These are phyloP conservation scores for Penicillium verhagenii DNA, from an alignment of 495 filamentous ascomycete species.

Conservation along the genomic window DNA sequence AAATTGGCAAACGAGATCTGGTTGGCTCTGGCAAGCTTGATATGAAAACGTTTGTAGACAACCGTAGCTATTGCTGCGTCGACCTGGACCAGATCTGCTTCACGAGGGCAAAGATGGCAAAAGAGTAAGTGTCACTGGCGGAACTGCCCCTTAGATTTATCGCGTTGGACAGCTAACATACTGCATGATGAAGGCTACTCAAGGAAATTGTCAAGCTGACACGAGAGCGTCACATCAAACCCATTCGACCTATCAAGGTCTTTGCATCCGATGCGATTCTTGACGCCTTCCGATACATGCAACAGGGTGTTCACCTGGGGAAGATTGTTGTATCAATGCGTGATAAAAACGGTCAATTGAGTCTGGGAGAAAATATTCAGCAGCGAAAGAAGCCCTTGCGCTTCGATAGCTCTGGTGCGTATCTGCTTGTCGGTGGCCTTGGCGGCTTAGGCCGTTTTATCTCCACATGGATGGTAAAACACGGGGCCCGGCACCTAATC, in stretches of 20 bases:
- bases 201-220: not conserved
- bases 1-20: constrained; percentile 33
- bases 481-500: not conserved
- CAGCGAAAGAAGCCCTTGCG: not conserved
- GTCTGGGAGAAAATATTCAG: not conserved
- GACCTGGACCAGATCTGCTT: constrained; percentile 16
- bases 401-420: not conserved
- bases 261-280: constrained; percentile 18
- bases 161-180: not conserved
- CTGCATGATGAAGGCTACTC: not conserved
- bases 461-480: not conserved
- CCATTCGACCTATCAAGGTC: constrained; percentile 29
- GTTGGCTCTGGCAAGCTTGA: constrained; percentile 24
- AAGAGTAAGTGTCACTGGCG: constrained; percentile 9
- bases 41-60: constrained; percentile 34
- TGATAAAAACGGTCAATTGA: not conserved
- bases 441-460: not conserved
- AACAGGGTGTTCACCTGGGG: constrained; percentile 39
- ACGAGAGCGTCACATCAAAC: constrained; percentile 24
- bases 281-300: constrained; percentile 34
- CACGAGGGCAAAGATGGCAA: not conserved
- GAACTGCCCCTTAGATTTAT: too few relatives aligned
- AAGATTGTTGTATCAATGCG: constrained; percentile 35
- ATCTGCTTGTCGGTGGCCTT: not conserved
- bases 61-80: constrained; percentile 25